Evolutionary conservation across 2,329 filamentous ascomycete genomes (phyloP), one percentile per base, ranked within the genome.

Genomic region (Exophiala viscosa): DNA sequence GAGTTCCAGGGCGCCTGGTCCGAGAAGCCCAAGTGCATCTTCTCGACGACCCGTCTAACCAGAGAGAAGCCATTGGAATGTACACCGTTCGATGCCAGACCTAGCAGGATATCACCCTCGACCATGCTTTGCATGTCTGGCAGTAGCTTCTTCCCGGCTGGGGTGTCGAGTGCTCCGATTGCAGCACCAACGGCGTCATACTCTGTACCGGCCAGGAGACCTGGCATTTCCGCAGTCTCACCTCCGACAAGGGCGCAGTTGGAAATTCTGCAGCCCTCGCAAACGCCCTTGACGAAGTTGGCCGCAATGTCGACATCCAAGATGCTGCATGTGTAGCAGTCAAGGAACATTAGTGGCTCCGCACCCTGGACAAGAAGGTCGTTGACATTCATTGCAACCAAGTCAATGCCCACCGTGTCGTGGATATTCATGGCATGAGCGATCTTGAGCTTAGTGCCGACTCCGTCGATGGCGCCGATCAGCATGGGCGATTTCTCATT

Each of bases 321-420:
- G 69, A 86, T 87, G 70, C 88, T 90, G 78, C 91, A 96, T 56
- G 90, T 92, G 73, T 95, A 96, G 80, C 95, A 97, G 76, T 99
- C 93, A 58, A 97, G 84, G 80, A 99, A 97, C 78, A 93, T 93
- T 60, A 97, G 79, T 2, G 93, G 91, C 62, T 93, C 89, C 10
- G 93, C 93, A 49, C 93, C 93, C 74, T 97, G 91, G 7, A 97
- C 93, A 46, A 99, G 86, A 0, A 99, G 80, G 66, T 99, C 93
- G 70, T 99, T 99, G 67, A 97, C 93, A 70, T 96, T 97, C 92
- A 97, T 97, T 61, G 93, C 93, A 3, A 99, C 93, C 33, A 99
- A 81, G 68, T 99, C 93, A 63, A 99, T 90, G 55, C 93, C 93
- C 9, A 99, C 92, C 2, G 91, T 96, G 70, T 92, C 85, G 72